A percentile compares a stretch with the other conserved stretches of the same genome.
Evolutionary conservation across 495 filamentous ascomycete genomes (phyloP).

Genomic region (Annulohypoxylon maeteangense): DNA sequence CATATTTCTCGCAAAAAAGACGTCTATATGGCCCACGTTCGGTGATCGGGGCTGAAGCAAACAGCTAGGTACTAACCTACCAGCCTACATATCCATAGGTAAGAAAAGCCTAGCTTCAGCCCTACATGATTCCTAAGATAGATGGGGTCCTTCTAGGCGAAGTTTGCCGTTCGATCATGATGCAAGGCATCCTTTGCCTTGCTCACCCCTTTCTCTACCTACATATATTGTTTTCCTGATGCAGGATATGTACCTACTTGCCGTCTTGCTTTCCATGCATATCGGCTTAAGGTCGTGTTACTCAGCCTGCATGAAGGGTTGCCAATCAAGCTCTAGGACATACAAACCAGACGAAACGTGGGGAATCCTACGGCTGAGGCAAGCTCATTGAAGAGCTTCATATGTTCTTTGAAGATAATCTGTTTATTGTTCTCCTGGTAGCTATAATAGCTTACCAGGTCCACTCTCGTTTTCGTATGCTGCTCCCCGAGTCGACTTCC

Average conservation of each 20-base stretch:
- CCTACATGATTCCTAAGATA: constrained; percentile 12
- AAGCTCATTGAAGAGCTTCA: constrained; percentile 10
- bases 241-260: not conserved
- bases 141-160: not conserved
- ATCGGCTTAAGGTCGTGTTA: constrained; percentile 10
- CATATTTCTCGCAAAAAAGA: constrained; percentile 5
- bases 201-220: constrained; percentile 21
- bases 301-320: constrained; percentile 14
- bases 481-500: constrained; percentile 23
- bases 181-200: not conserved
- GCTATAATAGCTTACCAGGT: not conserved
- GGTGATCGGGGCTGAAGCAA: constrained; percentile 39
- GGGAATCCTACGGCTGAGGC: constrained; percentile 35
- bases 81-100: too few relatives aligned
- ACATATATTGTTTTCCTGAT: not conserved
- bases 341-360: constrained; percentile 24
- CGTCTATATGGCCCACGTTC: constrained; percentile 26
- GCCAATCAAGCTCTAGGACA: constrained; percentile 30
- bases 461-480: constrained; percentile 25
- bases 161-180: constrained; percentile 1
- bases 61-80: not conserved
- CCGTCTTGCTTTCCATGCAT: constrained; percentile 17
- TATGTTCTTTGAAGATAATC: constrained; percentile 3
- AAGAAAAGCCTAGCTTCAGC: constrained; percentile 23
- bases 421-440: not conserved